Base-by-base conservation (phyloP, 2,329 filamentous ascomycete species). In the Sporothrix protearum region DNA sequence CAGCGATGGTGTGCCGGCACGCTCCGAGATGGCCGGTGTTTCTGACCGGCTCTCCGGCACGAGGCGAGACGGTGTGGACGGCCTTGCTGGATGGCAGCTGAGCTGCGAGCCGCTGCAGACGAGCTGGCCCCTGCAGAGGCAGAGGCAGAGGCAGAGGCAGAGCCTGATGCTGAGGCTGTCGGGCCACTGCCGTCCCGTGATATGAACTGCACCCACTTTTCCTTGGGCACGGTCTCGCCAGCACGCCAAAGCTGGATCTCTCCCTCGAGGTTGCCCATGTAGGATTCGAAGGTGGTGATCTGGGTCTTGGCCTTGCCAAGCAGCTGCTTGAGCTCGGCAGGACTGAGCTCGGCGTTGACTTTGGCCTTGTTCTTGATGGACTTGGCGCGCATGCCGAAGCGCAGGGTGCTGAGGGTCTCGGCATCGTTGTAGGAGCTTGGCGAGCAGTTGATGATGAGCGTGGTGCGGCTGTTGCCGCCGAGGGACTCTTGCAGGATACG, bases 341-440 rank as follows among this genome's bases (percentile, higher is more conserved):
- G 96, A 78, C 95, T 98, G 77, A 99, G 88, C 81, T 99, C 96
- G 61, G 95, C 94, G 80, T 99, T 99, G 87, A 99, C 92, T 91
- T 98, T 99, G 82, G 96, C 96, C 87, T 98, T 98, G 85, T 98
- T 98, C 91, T 98, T 97, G 85, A 99, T 99, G 0, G 93, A 92
- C 85, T 99, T 99, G 72, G 96, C 96, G 80, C 96, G 87, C 82
- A 96, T 96, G 84, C 96, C 96, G 79, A 98, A 99, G 61, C 94
- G 89, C 73, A 99, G 83, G 0, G 96, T 99, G 75, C 94, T 91
- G 66, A 98, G 83, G 0, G 96, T 98, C 83, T 99, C 96, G 70
- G 91, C 89, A 82, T 97, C 95, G 84, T 99, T 98, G 85, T 98
- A 98, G 79, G 93, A 97, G 83, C 93, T 97, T 1, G 96, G 96